Percentiles rank a stretch among this genome's conserved stretches.
phyloP scores from a whole-genome alignment of 2,329 filamentous ascomycete genomes.

The Pseudocercospora fijiensis region DNA sequence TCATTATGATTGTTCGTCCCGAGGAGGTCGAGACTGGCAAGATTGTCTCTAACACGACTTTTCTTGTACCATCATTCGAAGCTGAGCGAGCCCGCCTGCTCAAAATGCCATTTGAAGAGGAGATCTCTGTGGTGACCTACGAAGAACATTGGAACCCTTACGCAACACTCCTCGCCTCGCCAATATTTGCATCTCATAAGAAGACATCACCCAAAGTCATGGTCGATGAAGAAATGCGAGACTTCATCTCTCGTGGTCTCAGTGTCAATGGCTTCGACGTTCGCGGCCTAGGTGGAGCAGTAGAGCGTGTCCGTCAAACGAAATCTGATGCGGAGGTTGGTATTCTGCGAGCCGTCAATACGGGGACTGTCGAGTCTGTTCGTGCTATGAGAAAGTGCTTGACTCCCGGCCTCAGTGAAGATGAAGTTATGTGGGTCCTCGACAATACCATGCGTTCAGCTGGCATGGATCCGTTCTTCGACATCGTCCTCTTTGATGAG shows the following conservation, averaged over 20 bases:
- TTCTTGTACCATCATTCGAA: constrained; percentile 61
- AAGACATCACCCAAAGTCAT: constrained; percentile 50
- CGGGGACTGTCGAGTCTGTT: constrained; percentile 61
- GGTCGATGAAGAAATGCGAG: constrained; percentile 64
- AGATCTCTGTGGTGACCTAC: constrained; percentile 58
- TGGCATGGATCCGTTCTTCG: constrained; percentile 60
- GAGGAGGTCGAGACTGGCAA: constrained; percentile 39
- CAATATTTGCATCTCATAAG: constrained; percentile 12
- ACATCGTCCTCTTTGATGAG: constrained; percentile 63
- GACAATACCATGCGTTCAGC: constrained; percentile 56
- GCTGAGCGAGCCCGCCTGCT: constrained; percentile 60
- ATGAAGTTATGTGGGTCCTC: constrained; percentile 57
- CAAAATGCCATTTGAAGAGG: constrained; percentile 54
- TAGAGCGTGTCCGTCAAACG: constrained; percentile 59
- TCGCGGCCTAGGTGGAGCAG: constrained; percentile 54
- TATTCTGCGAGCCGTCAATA: constrained; percentile 62
- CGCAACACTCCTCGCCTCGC: constrained; percentile 47
- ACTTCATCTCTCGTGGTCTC: constrained; percentile 61
- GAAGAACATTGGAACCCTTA: constrained; percentile 68
- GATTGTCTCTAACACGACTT: constrained; percentile 56
- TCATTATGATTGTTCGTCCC: constrained; percentile 61
- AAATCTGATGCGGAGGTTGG: constrained; percentile 59
- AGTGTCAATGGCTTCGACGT: constrained; percentile 56
- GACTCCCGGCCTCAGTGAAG: constrained; percentile 58
- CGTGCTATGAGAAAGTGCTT: constrained; percentile 58